Percentiles rank a stretch among this genome's conserved stretches.
phyloP scores from a whole-genome alignment of 805 yeast genomes.

The Candida pini region DNA sequence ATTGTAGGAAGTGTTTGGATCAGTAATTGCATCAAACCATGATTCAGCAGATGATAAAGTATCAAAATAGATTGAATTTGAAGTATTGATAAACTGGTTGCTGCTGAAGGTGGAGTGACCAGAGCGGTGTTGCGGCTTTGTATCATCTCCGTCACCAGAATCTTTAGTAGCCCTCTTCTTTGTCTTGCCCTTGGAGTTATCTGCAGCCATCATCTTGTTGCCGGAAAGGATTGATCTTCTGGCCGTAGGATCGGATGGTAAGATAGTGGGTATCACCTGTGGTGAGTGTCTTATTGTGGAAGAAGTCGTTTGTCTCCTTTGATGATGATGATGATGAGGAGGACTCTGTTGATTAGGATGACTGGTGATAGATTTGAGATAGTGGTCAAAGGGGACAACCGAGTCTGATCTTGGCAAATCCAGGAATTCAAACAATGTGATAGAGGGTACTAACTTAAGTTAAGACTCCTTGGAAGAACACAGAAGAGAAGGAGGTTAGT shows the following conservation, averaged over 20 bases:
- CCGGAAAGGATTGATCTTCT: slow-evolving; percentile 1
- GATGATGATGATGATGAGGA: too few species aligned
- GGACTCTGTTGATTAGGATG: not conserved
- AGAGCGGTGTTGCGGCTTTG: too few species aligned
- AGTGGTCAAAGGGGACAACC: slow-evolving; percentile 6
- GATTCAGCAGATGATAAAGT: slow-evolving; percentile 15
- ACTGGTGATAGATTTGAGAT: not conserved
- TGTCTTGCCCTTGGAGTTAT: too few species aligned
- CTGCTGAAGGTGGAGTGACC: too few species aligned
- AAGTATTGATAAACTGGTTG: too few species aligned
- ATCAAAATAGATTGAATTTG: slow-evolving; percentile 14
- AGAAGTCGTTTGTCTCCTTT: too few species aligned
- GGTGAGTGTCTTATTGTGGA: too few species aligned
- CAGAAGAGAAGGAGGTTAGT: not conserved
- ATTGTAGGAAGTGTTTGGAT: not conserved
- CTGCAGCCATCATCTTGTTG: not conserved
- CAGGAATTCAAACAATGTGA: slow-evolving; percentile 11
- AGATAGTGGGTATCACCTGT: too few species aligned
- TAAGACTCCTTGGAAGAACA: too few species aligned
- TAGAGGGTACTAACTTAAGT: not conserved
- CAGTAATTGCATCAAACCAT: slow-evolving; percentile 15
- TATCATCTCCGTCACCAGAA: too few species aligned
- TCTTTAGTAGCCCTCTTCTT: too few species aligned
- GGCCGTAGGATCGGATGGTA: too few species aligned
- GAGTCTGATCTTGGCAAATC: slow-evolving; percentile 8